Evolutionary conservation across 1,284 basidiomycete species (phyloP).

Genomic region (Termitomyces sp.): DNA sequence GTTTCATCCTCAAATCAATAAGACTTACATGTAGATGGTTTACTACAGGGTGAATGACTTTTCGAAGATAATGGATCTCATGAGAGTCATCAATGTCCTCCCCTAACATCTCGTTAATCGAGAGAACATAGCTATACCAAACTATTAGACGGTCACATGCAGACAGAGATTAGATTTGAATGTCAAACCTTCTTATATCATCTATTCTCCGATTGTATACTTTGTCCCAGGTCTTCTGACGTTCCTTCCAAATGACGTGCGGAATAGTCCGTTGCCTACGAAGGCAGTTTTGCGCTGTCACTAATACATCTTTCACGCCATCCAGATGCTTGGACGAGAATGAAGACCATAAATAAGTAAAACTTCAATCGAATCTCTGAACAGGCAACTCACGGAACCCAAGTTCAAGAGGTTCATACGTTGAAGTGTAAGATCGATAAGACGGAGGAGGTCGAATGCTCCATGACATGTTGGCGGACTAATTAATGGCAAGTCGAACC

Average conservation of each 20-base stretch:
- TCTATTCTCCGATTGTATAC: not conserved
- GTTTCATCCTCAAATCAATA: not conserved
- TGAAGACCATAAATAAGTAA: not conserved
- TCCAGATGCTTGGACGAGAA: not conserved
- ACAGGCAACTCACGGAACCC: not conserved
- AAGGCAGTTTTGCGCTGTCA: conserved; percentile 3
- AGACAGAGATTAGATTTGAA: not conserved
- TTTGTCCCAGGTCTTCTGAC: conserved; percentile 3
- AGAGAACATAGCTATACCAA: conserved; percentile 3
- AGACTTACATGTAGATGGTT: not conserved
- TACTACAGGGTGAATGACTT: not conserved
- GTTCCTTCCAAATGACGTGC: conserved; percentile 1
- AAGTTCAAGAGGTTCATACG: not conserved
- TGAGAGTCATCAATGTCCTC: not conserved
- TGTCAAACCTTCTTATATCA: not conserved
- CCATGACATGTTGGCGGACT: not conserved
- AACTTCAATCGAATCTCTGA: not conserved
- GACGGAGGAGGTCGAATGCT: not conserved
- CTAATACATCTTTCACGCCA: conserved; percentile 1
- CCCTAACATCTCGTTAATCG: not conserved
- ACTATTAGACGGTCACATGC: not conserved
- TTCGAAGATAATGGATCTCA: not conserved
- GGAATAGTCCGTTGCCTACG: not conserved
- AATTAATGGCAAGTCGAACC: not conserved
- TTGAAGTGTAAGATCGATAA: conserved; percentile 1